Evolutionary conservation across 257 asterid genomes (phyloP).

Genomic region (Solanum gracilifrons): DNA sequence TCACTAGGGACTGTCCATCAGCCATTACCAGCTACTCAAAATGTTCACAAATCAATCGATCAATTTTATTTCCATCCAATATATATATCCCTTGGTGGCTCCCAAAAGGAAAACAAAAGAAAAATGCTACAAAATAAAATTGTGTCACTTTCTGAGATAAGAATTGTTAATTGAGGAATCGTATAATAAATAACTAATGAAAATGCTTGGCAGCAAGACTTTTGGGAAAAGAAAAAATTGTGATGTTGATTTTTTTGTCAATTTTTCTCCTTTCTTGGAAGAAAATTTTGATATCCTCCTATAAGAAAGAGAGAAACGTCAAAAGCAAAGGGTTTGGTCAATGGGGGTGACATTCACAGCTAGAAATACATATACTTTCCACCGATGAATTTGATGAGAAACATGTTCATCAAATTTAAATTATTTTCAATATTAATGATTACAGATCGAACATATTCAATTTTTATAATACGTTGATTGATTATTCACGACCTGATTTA

Average conservation of each 20-base stretch:
- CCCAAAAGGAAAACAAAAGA: neutral
- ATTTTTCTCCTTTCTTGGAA: neutral
- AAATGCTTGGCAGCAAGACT: neutral
- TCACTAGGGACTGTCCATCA: too few species aligned
- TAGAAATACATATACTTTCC: too few species aligned
- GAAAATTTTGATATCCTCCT: neutral
- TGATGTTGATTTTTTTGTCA: neutral
- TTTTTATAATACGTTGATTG: too few species aligned
- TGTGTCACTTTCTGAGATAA: neutral
- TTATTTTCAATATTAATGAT: too few species aligned
- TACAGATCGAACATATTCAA: too few species aligned
- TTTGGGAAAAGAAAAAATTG: too few species aligned
- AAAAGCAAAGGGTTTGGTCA: neutral
- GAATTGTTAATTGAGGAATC: neutral
- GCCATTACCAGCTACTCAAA: too few species aligned
- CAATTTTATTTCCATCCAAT: neutral
- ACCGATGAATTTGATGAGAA: too few species aligned
- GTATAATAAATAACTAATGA: neutral
- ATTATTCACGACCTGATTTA: too few species aligned
- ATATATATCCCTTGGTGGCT: neutral
- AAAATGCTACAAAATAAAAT: too few species aligned
- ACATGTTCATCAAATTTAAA: too few species aligned
- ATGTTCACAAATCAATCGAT: neutral
- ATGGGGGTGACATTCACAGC: neutral
- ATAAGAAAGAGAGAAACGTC: neutral